Conservation (phyloP, 2,329 filamentous ascomycete genomes). For the Microsporum ferrugineum region DNA sequence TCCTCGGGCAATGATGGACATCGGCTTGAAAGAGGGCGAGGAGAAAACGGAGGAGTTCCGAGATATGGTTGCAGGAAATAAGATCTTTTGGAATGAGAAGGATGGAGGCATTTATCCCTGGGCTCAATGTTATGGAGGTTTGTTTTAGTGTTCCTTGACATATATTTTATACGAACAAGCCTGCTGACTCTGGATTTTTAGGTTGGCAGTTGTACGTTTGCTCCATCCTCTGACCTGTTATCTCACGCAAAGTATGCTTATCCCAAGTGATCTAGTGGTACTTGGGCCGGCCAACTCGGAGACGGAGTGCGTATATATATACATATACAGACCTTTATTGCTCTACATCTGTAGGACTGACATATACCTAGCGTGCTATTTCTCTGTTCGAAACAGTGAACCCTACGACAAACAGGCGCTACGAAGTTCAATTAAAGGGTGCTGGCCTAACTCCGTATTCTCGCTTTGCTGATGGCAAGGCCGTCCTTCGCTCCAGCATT, state of each 20-base stretch:
- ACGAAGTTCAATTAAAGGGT: conserved; percentile 90
- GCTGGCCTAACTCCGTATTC: conserved; percentile 90
- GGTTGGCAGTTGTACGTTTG: conserved; percentile 40
- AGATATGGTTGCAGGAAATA: conserved; percentile 68
- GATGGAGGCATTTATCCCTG: conserved; percentile 83
- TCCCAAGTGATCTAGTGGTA: conserved; percentile 41
- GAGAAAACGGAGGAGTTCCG: conserved; percentile 62
- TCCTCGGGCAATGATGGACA: conserved; percentile 61
- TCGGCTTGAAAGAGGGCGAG: conserved; percentile 63
- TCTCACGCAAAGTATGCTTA: conserved; percentile 22
- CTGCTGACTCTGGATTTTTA: conserved; percentile 11
- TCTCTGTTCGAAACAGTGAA: conserved; percentile 86
- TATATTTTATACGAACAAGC: conserved; percentile 4
- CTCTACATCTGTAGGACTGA: neutral
- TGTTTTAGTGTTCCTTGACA: conserved; percentile 30
- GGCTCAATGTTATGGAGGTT: conserved; percentile 93
- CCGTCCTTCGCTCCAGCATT: conserved; percentile 83
- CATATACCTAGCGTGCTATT: conserved; percentile 54
- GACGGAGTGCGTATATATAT: conserved; percentile 49
- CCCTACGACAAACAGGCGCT: conserved; percentile 56
- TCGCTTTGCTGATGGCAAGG: conserved; percentile 90
- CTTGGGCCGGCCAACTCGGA: conserved; percentile 91
- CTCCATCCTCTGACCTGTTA: neutral
- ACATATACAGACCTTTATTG: neutral
- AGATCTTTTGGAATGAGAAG: conserved; percentile 61